These are phyloP conservation scores for Clitoria ternatea DNA, from an alignment of 306 rosid genomes.

Conservation along the genomic window DNA sequence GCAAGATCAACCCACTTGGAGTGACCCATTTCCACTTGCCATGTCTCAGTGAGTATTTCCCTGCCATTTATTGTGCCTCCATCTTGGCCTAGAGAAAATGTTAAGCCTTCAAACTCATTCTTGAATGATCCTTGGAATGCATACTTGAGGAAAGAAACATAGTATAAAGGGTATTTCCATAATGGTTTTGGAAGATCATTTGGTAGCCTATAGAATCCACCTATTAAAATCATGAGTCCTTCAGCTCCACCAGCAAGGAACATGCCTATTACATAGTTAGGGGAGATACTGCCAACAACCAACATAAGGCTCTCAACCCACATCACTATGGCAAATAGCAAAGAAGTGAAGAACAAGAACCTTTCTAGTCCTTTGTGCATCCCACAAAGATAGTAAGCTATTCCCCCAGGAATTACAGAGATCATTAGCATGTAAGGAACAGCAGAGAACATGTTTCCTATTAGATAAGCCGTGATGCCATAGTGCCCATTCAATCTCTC, in stretches of 20 bases:
- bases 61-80: conserved; percentile 28
- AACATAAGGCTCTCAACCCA: conserved; percentile 71
- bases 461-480: conserved; percentile 45
- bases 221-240: conserved; percentile 59
- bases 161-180: conserved; percentile 54
- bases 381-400: conserved; percentile 49
- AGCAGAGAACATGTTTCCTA: conserved; percentile 52
- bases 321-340: conserved; percentile 39
- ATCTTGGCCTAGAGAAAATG: not conserved
- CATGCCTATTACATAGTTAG: conserved; percentile 58
- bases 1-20: conserved; percentile 72
- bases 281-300: conserved; percentile 55
- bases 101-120: conserved; percentile 52
- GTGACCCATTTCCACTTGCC: conserved; percentile 46
- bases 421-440: conserved; percentile 49
- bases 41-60: conserved; percentile 24
- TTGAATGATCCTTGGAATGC: conserved; percentile 62
- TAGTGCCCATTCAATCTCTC: conserved; percentile 74
- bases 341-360: conserved; percentile 29
- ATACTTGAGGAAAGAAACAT: conserved; percentile 53
- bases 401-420: conserved; percentile 50
- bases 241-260: conserved; percentile 60
- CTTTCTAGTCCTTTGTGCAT: conserved; percentile 42
- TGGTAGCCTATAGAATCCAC: conserved; percentile 55
- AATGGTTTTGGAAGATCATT: conserved; percentile 42